Evolutionary conservation across 2,329 filamentous ascomycete genomes (phyloP).

Genomic region (Fusarium clavum): DNA sequence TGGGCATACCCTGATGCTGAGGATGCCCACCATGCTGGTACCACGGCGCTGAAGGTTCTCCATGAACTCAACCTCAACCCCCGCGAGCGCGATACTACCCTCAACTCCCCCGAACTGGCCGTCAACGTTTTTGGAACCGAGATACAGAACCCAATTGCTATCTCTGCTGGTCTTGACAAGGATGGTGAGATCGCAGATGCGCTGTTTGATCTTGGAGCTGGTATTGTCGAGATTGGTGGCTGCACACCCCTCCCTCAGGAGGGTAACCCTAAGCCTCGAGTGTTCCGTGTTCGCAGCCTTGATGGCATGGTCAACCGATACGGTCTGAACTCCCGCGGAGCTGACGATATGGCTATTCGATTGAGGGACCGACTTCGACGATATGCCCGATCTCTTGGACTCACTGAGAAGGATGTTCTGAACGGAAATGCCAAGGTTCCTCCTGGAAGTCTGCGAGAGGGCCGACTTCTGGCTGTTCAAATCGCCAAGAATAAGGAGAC

Average conservation of each 20-base stretch:
- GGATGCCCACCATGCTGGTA: constrained; percentile 89
- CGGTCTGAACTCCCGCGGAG: constrained; percentile 91
- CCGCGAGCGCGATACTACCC: constrained; percentile 73
- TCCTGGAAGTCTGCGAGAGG: constrained; percentile 80
- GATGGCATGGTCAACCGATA: constrained; percentile 95
- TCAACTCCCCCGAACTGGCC: constrained; percentile 50
- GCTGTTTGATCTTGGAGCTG: constrained; percentile 85
- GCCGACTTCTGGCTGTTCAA: constrained; percentile 87
- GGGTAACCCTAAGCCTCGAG: constrained; percentile 87
- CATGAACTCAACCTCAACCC: constrained; percentile 82
- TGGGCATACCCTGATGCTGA: constrained; percentile 80
- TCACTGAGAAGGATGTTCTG: constrained; percentile 79
- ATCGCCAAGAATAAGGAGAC: constrained; percentile 98
- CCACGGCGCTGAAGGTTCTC: constrained; percentile 75
- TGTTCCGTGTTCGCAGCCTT: constrained; percentile 86
- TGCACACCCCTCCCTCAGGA: constrained; percentile 87
- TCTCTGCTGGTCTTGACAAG: constrained; percentile 96
- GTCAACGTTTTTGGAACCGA: constrained; percentile 77
- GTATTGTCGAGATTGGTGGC: constrained; percentile 91
- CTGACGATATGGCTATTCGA: constrained; percentile 84
- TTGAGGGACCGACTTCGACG: constrained; percentile 81
- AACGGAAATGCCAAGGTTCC: constrained; percentile 82
- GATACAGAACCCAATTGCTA: constrained; percentile 88
- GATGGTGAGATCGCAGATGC: constrained; percentile 88
- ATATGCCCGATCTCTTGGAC: constrained; percentile 77